Conservation (phyloP, 441 rosid species). For the Jatropha multifida region DNA sequence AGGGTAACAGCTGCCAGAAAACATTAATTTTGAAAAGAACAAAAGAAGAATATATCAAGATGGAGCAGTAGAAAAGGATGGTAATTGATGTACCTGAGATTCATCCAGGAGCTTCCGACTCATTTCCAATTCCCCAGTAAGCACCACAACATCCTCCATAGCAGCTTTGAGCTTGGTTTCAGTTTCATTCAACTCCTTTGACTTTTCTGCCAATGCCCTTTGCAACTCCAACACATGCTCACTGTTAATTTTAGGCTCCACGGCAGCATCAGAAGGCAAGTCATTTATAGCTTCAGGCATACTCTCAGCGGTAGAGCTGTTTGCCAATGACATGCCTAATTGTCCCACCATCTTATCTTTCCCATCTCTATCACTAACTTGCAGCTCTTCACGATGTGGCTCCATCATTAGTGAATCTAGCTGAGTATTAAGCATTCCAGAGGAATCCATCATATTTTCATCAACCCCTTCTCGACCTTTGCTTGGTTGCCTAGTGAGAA, state of each 20-base stretch:
- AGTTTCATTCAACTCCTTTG: conserved; percentile 55
- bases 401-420: conserved; percentile 87
- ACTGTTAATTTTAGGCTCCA: conserved; percentile 41
- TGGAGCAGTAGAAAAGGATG: background rate
- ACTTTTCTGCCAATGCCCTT: conserved; percentile 61
- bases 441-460: conserved; percentile 95
- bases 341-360: conserved; percentile 61
- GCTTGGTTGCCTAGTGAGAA: conserved; percentile 56
- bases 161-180: conserved; percentile 69
- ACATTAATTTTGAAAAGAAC: background rate
- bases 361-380: conserved; percentile 47
- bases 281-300: conserved; percentile 47
- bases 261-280: conserved; percentile 43
- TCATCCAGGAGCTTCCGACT: conserved; percentile 89
- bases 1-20: background rate
- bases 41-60: background rate
- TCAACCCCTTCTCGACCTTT: conserved; percentile 83
- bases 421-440: conserved; percentile 56
- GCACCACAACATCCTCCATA: conserved; percentile 63
- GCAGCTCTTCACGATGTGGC: conserved; percentile 59
- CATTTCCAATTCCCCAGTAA: conserved; percentile 70
- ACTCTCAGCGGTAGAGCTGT: conserved; percentile 90
- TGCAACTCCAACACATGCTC: conserved; percentile 55
- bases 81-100: conserved; percentile 68
- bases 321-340: conserved; percentile 63